Conservation (phyloP, 2,329 filamentous ascomycete genomes). For the Fusarium sp. region DNA sequence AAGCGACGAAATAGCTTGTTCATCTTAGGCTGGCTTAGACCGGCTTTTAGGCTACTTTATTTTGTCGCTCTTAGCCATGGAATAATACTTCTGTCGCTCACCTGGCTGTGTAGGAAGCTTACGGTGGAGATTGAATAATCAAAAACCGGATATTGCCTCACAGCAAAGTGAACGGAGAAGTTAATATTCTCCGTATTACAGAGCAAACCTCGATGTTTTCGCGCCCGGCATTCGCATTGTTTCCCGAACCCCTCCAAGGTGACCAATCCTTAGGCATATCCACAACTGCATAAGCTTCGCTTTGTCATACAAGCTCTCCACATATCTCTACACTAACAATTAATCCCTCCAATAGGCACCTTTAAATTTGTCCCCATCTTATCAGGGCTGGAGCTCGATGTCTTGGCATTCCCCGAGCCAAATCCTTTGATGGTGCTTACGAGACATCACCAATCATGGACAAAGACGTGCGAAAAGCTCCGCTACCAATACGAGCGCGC, state of each 20-base stretch:
- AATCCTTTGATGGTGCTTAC: constrained; percentile 17
- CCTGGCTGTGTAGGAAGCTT: no score
- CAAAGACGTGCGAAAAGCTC: not conserved
- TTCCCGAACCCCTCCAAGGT: constrained; percentile 10
- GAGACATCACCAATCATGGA: not conserved
- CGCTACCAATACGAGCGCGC: not conserved
- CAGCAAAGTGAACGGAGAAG: no score
- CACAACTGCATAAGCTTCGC: not conserved
- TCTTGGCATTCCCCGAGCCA: constrained; percentile 45
- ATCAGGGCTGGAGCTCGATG: constrained; percentile 20
- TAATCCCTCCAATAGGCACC: not conserved
- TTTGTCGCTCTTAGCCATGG: no score
- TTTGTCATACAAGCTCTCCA: constrained; percentile 21
- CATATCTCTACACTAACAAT: not conserved
- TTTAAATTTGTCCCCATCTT: not conserved
- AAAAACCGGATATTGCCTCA: no score
- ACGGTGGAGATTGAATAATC: no score
- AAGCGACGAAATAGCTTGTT: no score
- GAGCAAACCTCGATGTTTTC: not conserved
- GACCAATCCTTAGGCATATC: constrained; percentile 17
- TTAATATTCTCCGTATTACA: not conserved
- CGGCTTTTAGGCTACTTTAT: no score
- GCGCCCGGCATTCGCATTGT: constrained; percentile 11
- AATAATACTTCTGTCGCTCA: no score
- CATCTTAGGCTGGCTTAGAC: no score